Evolutionary conservation across 1,284 basidiomycete genomes (phyloP), one percentile per base, ranked within the genome.

Genomic region (Ceratobasidium sp.): DNA sequence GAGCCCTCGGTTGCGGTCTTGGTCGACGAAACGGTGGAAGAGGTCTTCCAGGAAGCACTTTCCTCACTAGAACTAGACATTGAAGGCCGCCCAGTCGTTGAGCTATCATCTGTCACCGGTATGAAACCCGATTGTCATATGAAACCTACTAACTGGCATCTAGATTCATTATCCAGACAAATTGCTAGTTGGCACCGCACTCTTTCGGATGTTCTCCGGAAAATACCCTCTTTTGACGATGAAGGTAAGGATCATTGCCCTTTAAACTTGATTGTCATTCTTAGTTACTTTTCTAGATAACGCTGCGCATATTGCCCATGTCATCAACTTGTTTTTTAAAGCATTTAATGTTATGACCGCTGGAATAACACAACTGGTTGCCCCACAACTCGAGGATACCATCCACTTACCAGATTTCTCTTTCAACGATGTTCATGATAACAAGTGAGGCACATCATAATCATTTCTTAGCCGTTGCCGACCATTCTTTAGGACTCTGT

Each of bases 111-210:
- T 20, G 35, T 67, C 3, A 54, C 62, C 3, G 62, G 62, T 67
- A 32, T 12, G 50, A 17, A 31, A 20, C 25, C 17, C 22, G n/a
- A n/a, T 5, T 27, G 32, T 2, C 27, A 13, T 17, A 20, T 17
- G 45, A 27, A 4, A 40, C 20, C 17, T 7, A 17, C 20, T 27
- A 22, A 34, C 50, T 54, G 35, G 42, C 15, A 22, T 43, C 8
- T 29, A 67, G 62, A 67, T 8, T 67, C 62, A n/a, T 20, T 67
- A 54, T 67, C 62, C 15, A 53, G 43, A 34, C 62, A 67, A 45
- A 32, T 67, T 15, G 53, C 62, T 15, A 12, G 35, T 17, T 67
- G 62, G 62, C 50, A 67, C 20, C 49, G 50, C 10, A 25, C 50
- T 1, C 62, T 67, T 43, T 29, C 50, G 20, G 35, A 54, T 29